Base-by-base conservation (phyloP, 2,329 filamentous ascomycete species). In the Grosmannia penicillata region DNA sequence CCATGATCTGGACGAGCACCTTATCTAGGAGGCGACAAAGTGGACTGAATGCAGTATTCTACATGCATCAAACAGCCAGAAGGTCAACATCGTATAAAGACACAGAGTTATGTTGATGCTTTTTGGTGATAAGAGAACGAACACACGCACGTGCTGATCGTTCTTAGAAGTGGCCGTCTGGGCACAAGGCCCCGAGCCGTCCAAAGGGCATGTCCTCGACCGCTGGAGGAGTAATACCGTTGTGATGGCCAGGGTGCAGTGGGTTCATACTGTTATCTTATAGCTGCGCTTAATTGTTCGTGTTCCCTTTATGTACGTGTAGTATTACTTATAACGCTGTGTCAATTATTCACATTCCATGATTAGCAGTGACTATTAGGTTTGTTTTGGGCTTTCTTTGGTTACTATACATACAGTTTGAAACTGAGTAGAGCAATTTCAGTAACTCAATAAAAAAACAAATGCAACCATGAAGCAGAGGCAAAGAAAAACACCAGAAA, bases 1-100 rank as follows among this genome's bases (percentile, higher is more conserved):
- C 23, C 40, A 38, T 42, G 32, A 38, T 36, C 6, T 13, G 32
- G 6, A 36, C 28, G 17, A 42, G 36, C 13, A 42, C 22, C 8
- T 38, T 28, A 8, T 38, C 40, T 3, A 36, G 40, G 15, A 42
- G 40, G 15, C 33, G 40, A n/a, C 14, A 24, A 17, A 42, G 32
- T 25, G 36, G 26, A 33, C 40, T 36, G 23, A 31, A 34, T 7
- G 23, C 18, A 14, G 27, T 19, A n/a, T 42, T 42, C 32, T 32
- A 13, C 36, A 36, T 19, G 4, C 24, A 24, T 22, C 33, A 18
- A 6, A 22, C 24, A n/a, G 25, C 33, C 18, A 36, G 14, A 7
- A 36, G 15, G 25, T 36, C 33, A 10, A 36, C 14, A 11, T 36
- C 33, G 10, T 35, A 25, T 13, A 37, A 23, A 7, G 22, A 15